phyloP scores from a whole-genome alignment of 257 asterid species.

The Solanum appendiculatum region DNA sequence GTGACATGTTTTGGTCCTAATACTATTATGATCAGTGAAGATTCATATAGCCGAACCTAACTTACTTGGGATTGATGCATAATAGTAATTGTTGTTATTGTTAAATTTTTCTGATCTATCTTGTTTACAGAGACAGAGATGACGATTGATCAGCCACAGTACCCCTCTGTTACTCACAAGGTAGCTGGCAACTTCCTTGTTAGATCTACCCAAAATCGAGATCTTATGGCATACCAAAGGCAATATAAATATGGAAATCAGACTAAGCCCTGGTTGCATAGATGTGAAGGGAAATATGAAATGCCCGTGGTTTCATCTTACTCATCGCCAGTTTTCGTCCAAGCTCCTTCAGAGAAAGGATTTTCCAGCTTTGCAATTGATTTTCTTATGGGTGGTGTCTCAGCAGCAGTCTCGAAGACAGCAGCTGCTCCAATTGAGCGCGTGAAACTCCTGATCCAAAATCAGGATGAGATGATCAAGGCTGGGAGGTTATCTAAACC shows the following conservation, averaged over 20 bases:
- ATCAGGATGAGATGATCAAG: conserved; percentile 41
- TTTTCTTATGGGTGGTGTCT: conserved; percentile 41
- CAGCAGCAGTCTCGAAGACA: conserved; percentile 42
- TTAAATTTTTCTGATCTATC: neutral
- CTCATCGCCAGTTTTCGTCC: conserved; percentile 21
- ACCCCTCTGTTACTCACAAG: conserved; percentile 17
- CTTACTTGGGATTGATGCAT: neutral
- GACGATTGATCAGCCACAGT: conserved; percentile 11
- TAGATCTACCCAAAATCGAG: neutral
- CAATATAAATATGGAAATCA: conserved; percentile 5
- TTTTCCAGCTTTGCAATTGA: conserved; percentile 19
- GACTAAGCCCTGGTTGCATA: conserved; percentile 11
- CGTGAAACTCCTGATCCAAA: conserved; percentile 31
- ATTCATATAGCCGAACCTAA: neutral
- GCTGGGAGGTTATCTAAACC: conserved; percentile 33
- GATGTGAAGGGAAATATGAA: conserved; percentile 6
- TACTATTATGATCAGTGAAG: neutral
- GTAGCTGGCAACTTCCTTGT: conserved; percentile 8
- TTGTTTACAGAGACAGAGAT: neutral
- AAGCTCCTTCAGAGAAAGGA: conserved; percentile 35
- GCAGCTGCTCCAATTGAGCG: conserved; percentile 44
- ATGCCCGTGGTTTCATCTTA: conserved; percentile 5
- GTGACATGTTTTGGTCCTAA: too few species aligned
- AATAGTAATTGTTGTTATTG: neutral
- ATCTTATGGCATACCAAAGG: conserved; percentile 7